Evolutionary conservation across 2,329 filamentous ascomycete species (phyloP).

Genomic region (Colletotrichum horii): DNA sequence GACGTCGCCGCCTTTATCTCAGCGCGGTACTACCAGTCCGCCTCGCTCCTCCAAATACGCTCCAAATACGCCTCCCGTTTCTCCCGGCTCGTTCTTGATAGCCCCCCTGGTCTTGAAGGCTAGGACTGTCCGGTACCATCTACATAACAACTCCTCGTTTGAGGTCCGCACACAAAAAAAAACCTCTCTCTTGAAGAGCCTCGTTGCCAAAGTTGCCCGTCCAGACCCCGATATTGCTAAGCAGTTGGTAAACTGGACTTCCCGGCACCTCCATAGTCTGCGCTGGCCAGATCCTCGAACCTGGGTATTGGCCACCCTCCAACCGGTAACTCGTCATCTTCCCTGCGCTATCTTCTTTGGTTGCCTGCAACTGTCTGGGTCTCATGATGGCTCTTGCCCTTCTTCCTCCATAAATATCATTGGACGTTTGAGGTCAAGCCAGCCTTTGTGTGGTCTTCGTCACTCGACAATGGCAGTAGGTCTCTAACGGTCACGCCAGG

Average conservation of each 20-base stretch:
- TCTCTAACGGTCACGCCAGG: slow-evolving; percentile 4
- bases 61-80: background rate
- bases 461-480: background rate
- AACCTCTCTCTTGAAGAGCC: background rate
- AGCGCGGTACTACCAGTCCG: background rate
- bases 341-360: background rate
- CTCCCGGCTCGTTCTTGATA: background rate
- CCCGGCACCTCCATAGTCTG: background rate
- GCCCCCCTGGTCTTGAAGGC: background rate
- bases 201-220: background rate
- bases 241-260: background rate
- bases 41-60: background rate
- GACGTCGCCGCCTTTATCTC: background rate
- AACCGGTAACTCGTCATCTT: background rate
- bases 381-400: background rate
- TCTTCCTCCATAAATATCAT: slow-evolving; percentile 10
- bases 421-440: background rate
- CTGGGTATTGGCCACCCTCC: slow-evolving; percentile 13
- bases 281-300: background rate
- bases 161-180: background rate
- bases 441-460: slow-evolving; percentile 2
- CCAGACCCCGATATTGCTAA: slow-evolving; percentile 1
- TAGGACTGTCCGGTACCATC: background rate
- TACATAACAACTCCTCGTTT: background rate
- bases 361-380: background rate